These are phyloP conservation scores for Canariomyces notabilis DNA, from an alignment of 2,329 filamentous ascomycete genomes.

Conservation along the genomic window DNA sequence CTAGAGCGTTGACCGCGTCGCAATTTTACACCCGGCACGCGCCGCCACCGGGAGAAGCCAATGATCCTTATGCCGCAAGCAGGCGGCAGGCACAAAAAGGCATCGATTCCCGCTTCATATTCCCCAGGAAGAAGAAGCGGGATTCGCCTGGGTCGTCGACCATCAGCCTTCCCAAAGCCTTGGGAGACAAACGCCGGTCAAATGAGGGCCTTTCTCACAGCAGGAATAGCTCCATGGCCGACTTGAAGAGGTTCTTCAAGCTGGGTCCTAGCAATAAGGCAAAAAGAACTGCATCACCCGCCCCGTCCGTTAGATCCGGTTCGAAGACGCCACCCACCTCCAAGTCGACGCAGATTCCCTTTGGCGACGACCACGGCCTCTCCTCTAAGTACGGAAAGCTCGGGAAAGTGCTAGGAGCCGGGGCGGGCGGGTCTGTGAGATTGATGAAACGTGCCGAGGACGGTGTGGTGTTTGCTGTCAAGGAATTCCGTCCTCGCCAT, in stretches of 20 bases:
- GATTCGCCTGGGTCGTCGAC: conserved; percentile 51
- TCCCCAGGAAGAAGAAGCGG: conserved; percentile 68
- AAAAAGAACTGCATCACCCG: conserved; percentile 62
- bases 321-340: conserved; percentile 43
- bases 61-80: conserved; percentile 83
- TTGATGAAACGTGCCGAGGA: conserved; percentile 92
- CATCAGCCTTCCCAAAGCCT: conserved; percentile 43
- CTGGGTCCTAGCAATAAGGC: conserved; percentile 65
- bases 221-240: conserved; percentile 79
- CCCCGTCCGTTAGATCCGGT: conserved; percentile 47
- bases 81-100: conserved; percentile 65
- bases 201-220: conserved; percentile 45
- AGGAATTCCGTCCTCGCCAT: conserved; percentile 90
- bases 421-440: conserved; percentile 88
- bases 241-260: conserved; percentile 95
- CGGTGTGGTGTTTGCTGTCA: conserved; percentile 91
- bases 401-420: conserved; percentile 86
- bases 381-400: conserved; percentile 93
- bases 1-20: conserved; percentile 55
- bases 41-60: conserved; percentile 70
- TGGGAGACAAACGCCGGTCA: conserved; percentile 46
- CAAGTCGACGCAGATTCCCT: conserved; percentile 66
- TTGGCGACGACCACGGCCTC: conserved; percentile 88
- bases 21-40: conserved; percentile 67
- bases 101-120: conserved; percentile 80